Evolutionary conservation across 169 alveolate species (phyloP).

Genomic region (Toxoplasma gondii): DNA sequence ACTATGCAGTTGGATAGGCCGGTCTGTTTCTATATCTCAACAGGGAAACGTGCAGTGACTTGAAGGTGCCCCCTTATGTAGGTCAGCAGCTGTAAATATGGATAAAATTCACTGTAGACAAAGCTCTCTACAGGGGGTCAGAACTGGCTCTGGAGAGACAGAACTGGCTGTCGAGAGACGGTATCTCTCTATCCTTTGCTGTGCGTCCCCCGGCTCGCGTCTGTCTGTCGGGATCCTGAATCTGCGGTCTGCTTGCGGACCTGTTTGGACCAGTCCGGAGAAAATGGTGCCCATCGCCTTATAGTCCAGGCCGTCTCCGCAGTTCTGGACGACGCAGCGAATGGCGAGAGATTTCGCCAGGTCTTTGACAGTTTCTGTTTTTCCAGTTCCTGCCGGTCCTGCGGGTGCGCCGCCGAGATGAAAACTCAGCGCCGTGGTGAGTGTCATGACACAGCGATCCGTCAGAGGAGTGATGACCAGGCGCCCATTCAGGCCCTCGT

Average conservation of each 20-base stretch:
- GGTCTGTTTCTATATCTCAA: too few species aligned
- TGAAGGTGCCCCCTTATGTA: too few species aligned
- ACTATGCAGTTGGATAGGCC: too few species aligned
- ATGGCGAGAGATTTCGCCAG: slow-evolving; percentile 96
- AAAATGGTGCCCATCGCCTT: slow-evolving; percentile 95
- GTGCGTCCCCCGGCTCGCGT: too few species aligned
- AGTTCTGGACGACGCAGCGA: slow-evolving; percentile 95
- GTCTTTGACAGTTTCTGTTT: slow-evolving; percentile 96
- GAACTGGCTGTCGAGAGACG: too few species aligned
- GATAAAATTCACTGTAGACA: too few species aligned
- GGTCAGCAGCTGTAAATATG: too few species aligned
- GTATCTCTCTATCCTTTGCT: too few species aligned
- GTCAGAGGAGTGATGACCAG: slow-evolving; percentile 95
- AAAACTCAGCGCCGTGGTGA: slow-evolving; percentile 93
- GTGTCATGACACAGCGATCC: slow-evolving; percentile 94
- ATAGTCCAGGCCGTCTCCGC: slow-evolving; percentile 92
- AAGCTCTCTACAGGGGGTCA: too few species aligned
- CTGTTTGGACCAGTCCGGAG: slow-evolving; percentile 86
- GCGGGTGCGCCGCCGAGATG: slow-evolving; percentile 96
- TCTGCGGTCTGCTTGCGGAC: neutral
- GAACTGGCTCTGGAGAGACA: too few species aligned
- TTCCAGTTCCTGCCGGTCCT: slow-evolving; percentile 97
- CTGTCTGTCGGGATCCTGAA: too few species aligned
- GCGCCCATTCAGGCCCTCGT: slow-evolving; percentile 95
- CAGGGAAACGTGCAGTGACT: too few species aligned